These are phyloP conservation scores for Xylaria arbuscula DNA, from an alignment of 2,329 filamentous ascomycete genomes.

Conservation along the genomic window DNA sequence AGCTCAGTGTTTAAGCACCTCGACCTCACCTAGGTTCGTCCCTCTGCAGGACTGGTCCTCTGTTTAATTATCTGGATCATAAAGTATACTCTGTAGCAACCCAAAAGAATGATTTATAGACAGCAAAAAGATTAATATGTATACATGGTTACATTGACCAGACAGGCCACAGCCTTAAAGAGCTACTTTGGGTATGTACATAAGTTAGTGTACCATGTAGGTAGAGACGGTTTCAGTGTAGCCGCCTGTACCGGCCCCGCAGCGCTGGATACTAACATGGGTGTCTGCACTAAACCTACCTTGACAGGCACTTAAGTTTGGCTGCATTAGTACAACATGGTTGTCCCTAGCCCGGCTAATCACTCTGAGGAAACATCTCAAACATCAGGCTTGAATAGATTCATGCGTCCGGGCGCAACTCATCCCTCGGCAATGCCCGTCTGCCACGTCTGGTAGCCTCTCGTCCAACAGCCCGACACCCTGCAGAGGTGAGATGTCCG, in stretches of 20 bases:
- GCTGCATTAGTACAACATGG: conserved; percentile 11
- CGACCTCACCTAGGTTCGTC: background rate
- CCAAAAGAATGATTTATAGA: background rate
- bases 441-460: conserved; percentile 1
- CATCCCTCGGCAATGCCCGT: conserved; percentile 11
- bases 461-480: conserved; percentile 11
- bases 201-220: too few species aligned
- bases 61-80: background rate
- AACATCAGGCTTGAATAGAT: conserved; percentile 33
- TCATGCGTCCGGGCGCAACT: conserved; percentile 27
- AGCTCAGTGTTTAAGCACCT: conserved; percentile 53
- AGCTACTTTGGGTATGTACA: too few species aligned
- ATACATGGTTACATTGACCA: background rate
- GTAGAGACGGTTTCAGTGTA: too few species aligned
- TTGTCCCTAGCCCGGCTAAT: conserved; percentile 29
- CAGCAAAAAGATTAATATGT: background rate
- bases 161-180: background rate
- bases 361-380: conserved; percentile 33
- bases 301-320: background rate
- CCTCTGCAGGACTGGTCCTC: background rate
- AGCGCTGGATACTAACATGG: background rate
- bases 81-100: background rate
- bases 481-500: conserved; percentile 57
- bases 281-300: background rate
- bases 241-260: conserved; percentile 2